Conservation (phyloP, 1,284 basidiomycete species). For the Moesziomyces sp. region DNA sequence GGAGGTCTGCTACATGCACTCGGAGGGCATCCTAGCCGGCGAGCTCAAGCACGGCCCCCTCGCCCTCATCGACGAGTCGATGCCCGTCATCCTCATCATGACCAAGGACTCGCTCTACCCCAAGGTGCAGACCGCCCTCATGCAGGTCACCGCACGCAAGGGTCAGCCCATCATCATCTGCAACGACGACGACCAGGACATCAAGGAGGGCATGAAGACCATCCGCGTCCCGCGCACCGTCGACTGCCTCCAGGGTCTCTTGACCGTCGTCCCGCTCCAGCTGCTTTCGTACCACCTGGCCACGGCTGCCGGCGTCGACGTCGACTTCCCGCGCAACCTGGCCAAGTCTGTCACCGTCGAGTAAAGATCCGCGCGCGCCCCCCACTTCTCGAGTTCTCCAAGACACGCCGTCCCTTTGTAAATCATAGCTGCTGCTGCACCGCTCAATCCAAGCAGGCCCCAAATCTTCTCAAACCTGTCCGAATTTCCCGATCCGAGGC, state of each 20-base stretch:
- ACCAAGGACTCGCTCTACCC: constrained; percentile 98
- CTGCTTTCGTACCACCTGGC: constrained; percentile 96
- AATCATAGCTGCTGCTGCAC: constrained; percentile 22
- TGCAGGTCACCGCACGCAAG: constrained; percentile 96
- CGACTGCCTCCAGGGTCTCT: constrained; percentile 92
- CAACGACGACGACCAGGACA: constrained; percentile 88
- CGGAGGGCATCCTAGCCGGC: constrained; percentile 84
- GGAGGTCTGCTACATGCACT: constrained; percentile 78
- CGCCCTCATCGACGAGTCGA: constrained; percentile 96
- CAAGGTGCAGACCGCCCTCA: constrained; percentile 94
- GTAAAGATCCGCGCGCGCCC: constrained; percentile 21
- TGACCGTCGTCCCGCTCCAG: constrained; percentile 97
- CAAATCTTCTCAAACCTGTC: constrained; percentile 4
- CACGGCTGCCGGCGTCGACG: constrained; percentile 93
- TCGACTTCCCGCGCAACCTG: constrained; percentile 98
- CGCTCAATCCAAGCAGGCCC: constrained; percentile 6
- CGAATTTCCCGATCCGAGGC: not conserved
- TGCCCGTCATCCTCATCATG: constrained; percentile 88
- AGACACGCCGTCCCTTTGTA: constrained; percentile 13
- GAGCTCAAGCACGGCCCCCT: constrained; percentile 99
- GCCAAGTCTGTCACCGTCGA: constrained; percentile 69
- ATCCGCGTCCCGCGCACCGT: constrained; percentile 83
- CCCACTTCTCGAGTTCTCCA: constrained; percentile 1
- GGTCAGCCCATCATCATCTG: constrained; percentile 93
- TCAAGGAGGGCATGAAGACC: constrained; percentile 79